These are phyloP conservation scores for Plectranthus barbatus DNA, from an alignment of 257 asterid genomes.

Conservation along the genomic window DNA sequence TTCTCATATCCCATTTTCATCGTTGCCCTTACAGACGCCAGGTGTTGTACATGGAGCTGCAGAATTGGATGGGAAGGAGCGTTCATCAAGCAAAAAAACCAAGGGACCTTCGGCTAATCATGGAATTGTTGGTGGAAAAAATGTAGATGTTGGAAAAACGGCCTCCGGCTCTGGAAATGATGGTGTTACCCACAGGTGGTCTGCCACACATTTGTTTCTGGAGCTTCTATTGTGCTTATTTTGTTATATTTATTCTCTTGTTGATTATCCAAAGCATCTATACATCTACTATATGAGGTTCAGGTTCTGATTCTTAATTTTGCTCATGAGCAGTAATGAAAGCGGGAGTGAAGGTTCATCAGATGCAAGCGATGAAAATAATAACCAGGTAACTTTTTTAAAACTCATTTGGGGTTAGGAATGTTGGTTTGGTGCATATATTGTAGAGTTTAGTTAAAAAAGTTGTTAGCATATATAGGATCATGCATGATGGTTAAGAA, in stretches of 20 bases:
- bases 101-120: constrained; percentile 45
- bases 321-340: constrained; percentile 61
- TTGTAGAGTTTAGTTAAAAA: neutral
- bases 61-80: constrained; percentile 61
- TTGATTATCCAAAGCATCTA: neutral
- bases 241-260: neutral
- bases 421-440: neutral
- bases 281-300: neutral
- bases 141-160: constrained; percentile 52
- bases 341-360: constrained; percentile 85
- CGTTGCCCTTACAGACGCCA: constrained; percentile 31
- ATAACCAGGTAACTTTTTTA: constrained; percentile 42
- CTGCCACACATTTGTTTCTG: constrained; percentile 6
- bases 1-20: constrained; percentile 1
- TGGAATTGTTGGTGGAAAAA: constrained; percentile 37
- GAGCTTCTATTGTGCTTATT: neutral
- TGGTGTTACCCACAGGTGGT: constrained; percentile 75
- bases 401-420: neutral
- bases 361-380: constrained; percentile 75
- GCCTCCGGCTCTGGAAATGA: constrained; percentile 88
- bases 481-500: neutral
- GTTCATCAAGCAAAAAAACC: constrained; percentile 42
- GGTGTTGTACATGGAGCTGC: constrained; percentile 38
- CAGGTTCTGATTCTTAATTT: constrained; percentile 19
- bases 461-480: neutral